These are phyloP conservation scores for Penicillium flavigenum DNA, from an alignment of 495 filamentous ascomycete genomes.

Conservation along the genomic window DNA sequence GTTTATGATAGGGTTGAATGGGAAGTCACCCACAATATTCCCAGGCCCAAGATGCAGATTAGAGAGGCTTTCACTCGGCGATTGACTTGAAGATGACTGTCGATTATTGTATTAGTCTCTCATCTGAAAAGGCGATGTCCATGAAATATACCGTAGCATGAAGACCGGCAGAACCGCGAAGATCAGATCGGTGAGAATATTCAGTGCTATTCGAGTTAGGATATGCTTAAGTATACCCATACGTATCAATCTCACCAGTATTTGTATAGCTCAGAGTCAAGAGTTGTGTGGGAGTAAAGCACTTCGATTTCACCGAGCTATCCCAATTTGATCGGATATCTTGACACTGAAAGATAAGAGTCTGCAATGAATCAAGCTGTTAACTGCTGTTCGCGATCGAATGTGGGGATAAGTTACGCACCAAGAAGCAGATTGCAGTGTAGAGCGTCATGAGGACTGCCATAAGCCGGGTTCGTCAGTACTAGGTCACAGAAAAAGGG, in stretches of 20 bases:
- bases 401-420: neutral
- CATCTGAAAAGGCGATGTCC: neutral
- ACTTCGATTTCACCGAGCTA: conserved; percentile 28
- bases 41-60: conserved; percentile 42
- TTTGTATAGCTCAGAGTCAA: conserved; percentile 39
- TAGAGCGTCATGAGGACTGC: conserved; percentile 42
- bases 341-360: conserved; percentile 27
- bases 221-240: neutral
- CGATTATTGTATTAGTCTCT: neutral
- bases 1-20: neutral
- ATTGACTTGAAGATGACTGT: conserved; percentile 47
- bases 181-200: conserved; percentile 44
- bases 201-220: conserved; percentile 33
- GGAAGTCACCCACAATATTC: conserved; percentile 38
- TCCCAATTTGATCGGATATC: conserved; percentile 38
- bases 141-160: conserved; percentile 31
- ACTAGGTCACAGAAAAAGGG: neutral
- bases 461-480: conserved; percentile 9
- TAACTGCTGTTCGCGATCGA: neutral
- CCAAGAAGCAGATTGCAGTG: conserved; percentile 35
- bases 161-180: conserved; percentile 45
- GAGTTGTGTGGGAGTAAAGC: conserved; percentile 34
- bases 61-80: conserved; percentile 39
- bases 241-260: conserved; percentile 17
- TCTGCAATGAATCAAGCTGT: conserved; percentile 9